phyloP scores from a whole-genome alignment of 106 monocot species.

The Allium sativum region DNA sequence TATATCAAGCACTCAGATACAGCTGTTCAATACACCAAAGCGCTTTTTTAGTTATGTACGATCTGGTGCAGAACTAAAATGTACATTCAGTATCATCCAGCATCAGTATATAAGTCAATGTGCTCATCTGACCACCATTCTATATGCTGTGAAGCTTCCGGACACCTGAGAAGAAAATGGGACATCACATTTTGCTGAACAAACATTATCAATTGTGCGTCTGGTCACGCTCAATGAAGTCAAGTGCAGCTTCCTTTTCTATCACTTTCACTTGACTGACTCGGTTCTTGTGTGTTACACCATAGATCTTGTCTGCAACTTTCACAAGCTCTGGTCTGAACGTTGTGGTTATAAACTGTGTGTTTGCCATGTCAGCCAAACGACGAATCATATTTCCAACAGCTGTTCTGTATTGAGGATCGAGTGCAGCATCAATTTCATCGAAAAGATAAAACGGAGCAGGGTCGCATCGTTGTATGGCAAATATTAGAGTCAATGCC shows the following conservation, averaged over 20 bases:
- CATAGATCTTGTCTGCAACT: slow-evolving; percentile 97
- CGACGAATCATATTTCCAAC: slow-evolving; percentile 98
- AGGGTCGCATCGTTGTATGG: slow-evolving; percentile 97
- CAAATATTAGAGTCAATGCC: slow-evolving; percentile 89
- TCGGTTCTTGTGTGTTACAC: slow-evolving; percentile 92
- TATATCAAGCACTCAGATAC: too few relatives aligned
- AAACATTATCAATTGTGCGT: slow-evolving; percentile 28
- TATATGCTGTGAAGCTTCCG: too few relatives aligned
- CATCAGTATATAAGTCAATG: too few relatives aligned
- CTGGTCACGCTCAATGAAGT: slow-evolving; percentile 97
- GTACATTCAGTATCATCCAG: too few relatives aligned
- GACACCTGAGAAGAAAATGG: too few relatives aligned
- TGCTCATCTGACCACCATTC: too few relatives aligned
- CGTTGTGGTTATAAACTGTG: slow-evolving; percentile 98
- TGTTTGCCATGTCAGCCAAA: slow-evolving; percentile 76
- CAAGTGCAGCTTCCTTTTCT: slow-evolving; percentile 73
- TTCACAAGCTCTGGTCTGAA: slow-evolving; percentile 91
- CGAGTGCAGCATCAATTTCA: slow-evolving; percentile 97
- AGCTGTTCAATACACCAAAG: too few relatives aligned
- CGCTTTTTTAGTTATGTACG: too few relatives aligned
- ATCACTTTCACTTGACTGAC: slow-evolving; percentile 87
- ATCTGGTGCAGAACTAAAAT: too few relatives aligned
- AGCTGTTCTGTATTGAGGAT: slow-evolving; percentile 95
- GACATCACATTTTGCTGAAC: too few relatives aligned
- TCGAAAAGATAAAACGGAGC: slow-evolving; percentile 99